These are phyloP conservation scores for Tubosaeta sp. DNA, from an alignment of 768 basidiomycete species.

Conservation along the genomic window DNA sequence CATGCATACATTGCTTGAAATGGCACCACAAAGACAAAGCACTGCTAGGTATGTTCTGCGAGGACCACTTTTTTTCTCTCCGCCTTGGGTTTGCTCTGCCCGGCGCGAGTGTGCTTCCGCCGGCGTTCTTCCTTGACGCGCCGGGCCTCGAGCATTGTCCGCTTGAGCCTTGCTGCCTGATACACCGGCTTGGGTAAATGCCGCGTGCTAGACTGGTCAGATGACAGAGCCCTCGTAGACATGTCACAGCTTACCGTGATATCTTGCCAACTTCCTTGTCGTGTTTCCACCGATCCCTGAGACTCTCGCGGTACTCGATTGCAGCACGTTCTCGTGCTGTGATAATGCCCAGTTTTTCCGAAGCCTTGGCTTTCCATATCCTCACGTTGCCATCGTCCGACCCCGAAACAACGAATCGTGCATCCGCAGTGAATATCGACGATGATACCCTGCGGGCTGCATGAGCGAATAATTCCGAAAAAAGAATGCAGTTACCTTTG, in stretches of 20 bases:
- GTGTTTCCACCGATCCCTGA: conserved; percentile 85
- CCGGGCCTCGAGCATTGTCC: conserved; percentile 86
- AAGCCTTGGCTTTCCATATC: conserved; percentile 92
- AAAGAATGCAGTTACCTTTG: conserved; percentile 57
- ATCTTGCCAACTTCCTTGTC: conserved; percentile 80
- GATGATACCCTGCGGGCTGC: conserved; percentile 66
- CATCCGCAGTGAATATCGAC: conserved; percentile 82
- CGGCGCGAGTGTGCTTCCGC: conserved; percentile 82
- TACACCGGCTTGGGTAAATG: conserved; percentile 91
- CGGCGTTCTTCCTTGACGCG: conserved; percentile 93
- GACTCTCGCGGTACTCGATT: conserved; percentile 87
- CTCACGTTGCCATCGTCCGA: conserved; percentile 95
- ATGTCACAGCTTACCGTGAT: conserved; percentile 53
- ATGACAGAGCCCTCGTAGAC: background rate
- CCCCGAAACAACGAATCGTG: conserved; percentile 85
- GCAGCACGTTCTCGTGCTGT: conserved; percentile 87
- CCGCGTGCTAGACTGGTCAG: conserved; percentile 47
- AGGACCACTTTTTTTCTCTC: conserved; percentile 88
- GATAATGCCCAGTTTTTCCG: conserved; percentile 87
- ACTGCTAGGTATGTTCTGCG: conserved; percentile 56
- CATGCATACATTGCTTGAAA: conserved; percentile 6
- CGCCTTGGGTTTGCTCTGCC: conserved; percentile 82
- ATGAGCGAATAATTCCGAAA: background rate
- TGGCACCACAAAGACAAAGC: conserved; percentile 10
- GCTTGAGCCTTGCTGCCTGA: conserved; percentile 81